phyloP scores from a whole-genome alignment of 495 filamentous ascomycete genomes.

The Lentithecium fluviatile region DNA sequence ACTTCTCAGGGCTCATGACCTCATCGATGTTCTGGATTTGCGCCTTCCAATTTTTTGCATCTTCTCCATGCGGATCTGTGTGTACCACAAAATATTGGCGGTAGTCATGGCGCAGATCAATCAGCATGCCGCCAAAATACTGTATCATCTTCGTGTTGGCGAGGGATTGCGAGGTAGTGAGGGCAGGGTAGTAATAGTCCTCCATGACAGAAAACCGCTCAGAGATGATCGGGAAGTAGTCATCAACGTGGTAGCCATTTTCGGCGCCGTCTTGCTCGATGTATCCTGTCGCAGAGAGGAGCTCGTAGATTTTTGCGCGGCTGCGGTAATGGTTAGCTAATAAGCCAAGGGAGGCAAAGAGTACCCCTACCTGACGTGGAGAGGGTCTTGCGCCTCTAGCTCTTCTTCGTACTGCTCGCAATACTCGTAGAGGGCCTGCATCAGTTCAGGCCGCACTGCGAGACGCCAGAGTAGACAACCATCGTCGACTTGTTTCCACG shows the following conservation, averaged over 20 bases:
- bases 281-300: conserved; percentile 3
- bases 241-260: background rate
- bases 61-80: conserved; percentile 2
- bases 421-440: conserved; percentile 9
- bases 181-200: conserved; percentile 7
- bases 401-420: background rate
- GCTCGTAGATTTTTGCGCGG: conserved; percentile 8
- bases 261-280: conserved; percentile 7
- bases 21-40: conserved; percentile 7
- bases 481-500: conserved; percentile 8
- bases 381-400: background rate
- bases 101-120: conserved; percentile 9
- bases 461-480: conserved; percentile 22
- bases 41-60: background rate
- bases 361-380: conserved; percentile 9
- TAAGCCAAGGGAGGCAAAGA: background rate
- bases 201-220: background rate
- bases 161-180: background rate
- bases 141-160: conserved; percentile 19
- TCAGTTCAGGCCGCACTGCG: conserved; percentile 11
- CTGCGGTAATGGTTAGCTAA: background rate
- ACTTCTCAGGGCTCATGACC: conserved; percentile 25
- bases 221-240: conserved; percentile 28
- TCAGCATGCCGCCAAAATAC: conserved; percentile 1
- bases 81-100: conserved; percentile 29